phyloP scores from a whole-genome alignment of 2,329 filamentous ascomycete genomes.

The Alternaria rosae region DNA sequence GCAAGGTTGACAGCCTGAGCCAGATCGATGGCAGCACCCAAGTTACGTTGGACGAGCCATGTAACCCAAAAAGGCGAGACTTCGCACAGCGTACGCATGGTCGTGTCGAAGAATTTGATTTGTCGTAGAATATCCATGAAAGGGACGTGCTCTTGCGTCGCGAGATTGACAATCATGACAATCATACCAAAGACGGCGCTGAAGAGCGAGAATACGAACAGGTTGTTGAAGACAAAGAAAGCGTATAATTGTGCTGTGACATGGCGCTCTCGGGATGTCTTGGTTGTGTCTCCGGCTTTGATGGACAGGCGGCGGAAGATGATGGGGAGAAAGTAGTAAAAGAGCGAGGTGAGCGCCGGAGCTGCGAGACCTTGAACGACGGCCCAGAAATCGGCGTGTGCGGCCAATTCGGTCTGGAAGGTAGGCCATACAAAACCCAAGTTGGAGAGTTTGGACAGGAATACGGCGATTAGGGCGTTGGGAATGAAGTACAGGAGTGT shows the following conservation, averaged over 20 bases:
- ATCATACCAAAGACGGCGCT: constrained; percentile 81
- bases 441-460: constrained; percentile 85
- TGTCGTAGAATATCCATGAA: constrained; percentile 72
- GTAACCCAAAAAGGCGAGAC: constrained; percentile 89
- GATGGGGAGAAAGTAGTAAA: constrained; percentile 87
- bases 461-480: constrained; percentile 93
- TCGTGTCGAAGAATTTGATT: constrained; percentile 66
- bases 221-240: constrained; percentile 98
- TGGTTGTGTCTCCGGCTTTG: constrained; percentile 85
- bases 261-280: constrained; percentile 89
- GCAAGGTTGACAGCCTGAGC: constrained; percentile 83
- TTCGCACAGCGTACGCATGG: constrained; percentile 78
- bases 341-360: constrained; percentile 83
- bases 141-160: constrained; percentile 61
- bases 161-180: constrained; percentile 65
- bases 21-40: constrained; percentile 93
- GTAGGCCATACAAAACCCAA: constrained; percentile 79
- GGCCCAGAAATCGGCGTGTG: constrained; percentile 75
- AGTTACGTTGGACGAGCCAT: constrained; percentile 81
- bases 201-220: constrained; percentile 93
- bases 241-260: constrained; percentile 89
- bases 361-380: constrained; percentile 91
- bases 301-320: constrained; percentile 89
- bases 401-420: constrained; percentile 71
- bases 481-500: constrained; percentile 89